Evolutionary conservation across 108 stramenopile genomes (phyloP).

Genomic region (Nannochloropsis granulata): DNA sequence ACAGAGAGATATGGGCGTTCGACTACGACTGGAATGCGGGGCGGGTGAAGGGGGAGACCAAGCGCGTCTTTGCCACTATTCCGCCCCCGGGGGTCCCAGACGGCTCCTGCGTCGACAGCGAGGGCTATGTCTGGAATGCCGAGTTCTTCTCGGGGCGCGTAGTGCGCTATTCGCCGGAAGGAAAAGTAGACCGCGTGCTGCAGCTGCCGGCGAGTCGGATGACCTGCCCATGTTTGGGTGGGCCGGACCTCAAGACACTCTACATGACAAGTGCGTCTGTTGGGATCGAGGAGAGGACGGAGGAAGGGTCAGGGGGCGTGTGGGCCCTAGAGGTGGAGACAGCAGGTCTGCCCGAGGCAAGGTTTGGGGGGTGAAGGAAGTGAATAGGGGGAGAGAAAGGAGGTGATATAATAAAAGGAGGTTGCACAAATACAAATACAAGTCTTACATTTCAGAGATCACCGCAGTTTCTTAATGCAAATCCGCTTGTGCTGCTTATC

Average conservation of each 20-base stretch:
- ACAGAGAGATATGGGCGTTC: neutral
- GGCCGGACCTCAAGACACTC: neutral
- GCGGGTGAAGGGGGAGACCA: neutral
- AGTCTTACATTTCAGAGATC: too few relatives aligned
- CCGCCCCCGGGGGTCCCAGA: neutral
- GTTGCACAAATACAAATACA: too few relatives aligned
- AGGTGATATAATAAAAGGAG: too few relatives aligned
- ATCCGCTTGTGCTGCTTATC: too few relatives aligned
- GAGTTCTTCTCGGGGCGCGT: neutral
- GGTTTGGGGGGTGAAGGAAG: neutral
- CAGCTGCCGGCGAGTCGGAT: neutral
- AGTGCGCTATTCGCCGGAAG: neutral
- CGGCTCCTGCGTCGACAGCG: neutral
- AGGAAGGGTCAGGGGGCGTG: neutral
- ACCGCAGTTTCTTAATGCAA: too few relatives aligned
- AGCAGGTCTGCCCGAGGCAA: neutral
- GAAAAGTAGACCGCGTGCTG: neutral
- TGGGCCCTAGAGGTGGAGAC: neutral
- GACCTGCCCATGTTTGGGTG: neutral
- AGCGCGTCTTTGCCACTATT: neutral
- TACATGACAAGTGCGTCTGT: neutral
- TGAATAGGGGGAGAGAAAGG: neutral
- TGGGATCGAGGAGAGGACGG: neutral
- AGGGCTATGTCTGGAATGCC: neutral
- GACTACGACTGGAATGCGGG: neutral